phyloP scores from a whole-genome alignment of 2,329 filamentous ascomycete genomes.

The Sarocladium oryzae region DNA sequence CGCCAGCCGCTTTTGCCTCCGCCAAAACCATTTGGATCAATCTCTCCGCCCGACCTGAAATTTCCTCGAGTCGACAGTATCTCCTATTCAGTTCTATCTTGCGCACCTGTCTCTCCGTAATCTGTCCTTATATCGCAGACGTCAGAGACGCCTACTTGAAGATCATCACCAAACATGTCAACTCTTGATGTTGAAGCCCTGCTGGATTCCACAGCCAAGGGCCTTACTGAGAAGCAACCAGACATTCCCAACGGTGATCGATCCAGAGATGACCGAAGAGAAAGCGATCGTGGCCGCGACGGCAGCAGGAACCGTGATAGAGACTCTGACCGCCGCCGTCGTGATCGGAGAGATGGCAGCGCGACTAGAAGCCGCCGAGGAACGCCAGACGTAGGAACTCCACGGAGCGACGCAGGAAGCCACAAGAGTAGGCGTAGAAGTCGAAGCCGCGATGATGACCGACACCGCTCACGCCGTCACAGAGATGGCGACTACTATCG shows the following conservation, averaged over 20 bases:
- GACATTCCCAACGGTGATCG: constrained; percentile 34
- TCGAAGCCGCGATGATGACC: constrained; percentile 69
- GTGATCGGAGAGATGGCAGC: constrained; percentile 52
- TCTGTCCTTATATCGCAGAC: background rate
- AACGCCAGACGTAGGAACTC: constrained; percentile 56
- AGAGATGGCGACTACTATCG: constrained; percentile 68
- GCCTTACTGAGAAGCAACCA: constrained; percentile 25
- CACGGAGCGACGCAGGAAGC: constrained; percentile 70
- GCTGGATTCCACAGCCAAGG: constrained; percentile 74
- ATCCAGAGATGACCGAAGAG: constrained; percentile 50
- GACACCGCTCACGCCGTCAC: constrained; percentile 66
- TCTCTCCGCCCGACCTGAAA: constrained; percentile 3
- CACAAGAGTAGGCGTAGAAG: constrained; percentile 77
- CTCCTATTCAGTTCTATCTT: background rate
- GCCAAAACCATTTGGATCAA: no score
- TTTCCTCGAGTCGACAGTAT: constrained; percentile 1
- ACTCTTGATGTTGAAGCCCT: constrained; percentile 77
- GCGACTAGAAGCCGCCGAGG: constrained; percentile 36
- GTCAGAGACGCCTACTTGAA: background rate
- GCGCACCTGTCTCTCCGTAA: background rate
- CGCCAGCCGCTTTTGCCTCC: no score
- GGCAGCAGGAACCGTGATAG: constrained; percentile 46
- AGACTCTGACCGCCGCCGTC: constrained; percentile 41
- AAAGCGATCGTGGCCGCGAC: constrained; percentile 40
- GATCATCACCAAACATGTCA: constrained; percentile 30